Evolutionary conservation across 2,329 filamentous ascomycete species (phyloP).

Genomic region (Aspergillus transmontanensis): DNA sequence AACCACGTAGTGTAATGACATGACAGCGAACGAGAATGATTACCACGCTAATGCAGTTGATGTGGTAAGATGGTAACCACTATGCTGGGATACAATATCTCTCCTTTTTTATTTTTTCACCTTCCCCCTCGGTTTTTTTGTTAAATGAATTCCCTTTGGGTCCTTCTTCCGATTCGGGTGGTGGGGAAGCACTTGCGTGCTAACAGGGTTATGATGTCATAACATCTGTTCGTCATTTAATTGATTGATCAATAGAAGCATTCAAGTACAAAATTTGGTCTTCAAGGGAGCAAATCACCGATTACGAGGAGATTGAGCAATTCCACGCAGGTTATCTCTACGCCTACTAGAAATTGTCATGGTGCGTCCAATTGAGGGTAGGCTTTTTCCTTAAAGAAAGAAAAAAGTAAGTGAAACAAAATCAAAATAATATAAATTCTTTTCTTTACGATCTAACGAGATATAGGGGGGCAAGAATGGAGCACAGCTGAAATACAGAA

Average conservation of each 20-base stretch:
- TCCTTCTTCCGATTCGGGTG: slow-evolving; percentile 1
- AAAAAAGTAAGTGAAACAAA: background rate
- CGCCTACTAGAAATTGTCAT: background rate
- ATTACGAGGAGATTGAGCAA: background rate
- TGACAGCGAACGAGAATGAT: slow-evolving; percentile 5
- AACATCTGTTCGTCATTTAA: slow-evolving; percentile 3
- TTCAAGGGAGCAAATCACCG: background rate
- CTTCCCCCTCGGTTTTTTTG: background rate
- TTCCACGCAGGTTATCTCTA: background rate
- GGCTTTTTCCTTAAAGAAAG: background rate
- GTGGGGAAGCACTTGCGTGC: slow-evolving; percentile 20
- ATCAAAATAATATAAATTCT: background rate
- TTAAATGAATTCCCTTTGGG: background rate
- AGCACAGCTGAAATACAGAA: background rate
- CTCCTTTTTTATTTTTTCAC: slow-evolving; percentile 6
- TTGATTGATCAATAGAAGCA: slow-evolving; percentile 5
- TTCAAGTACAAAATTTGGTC: background rate
- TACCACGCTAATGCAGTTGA: slow-evolving; percentile 21
- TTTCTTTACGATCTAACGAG: background rate
- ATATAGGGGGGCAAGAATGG: background rate
- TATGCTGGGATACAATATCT: slow-evolving; percentile 18
- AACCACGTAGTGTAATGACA: slow-evolving; percentile 11
- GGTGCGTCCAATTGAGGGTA: background rate
- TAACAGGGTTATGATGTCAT: slow-evolving; percentile 25
- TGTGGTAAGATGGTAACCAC: slow-evolving; percentile 23